A percentile compares a stretch with the other conserved stretches of the same genome.
These are phyloP conservation scores for Tremellales sp. DNA, from an alignment of 1,284 basidiomycete genomes.

Conservation along the genomic window DNA sequence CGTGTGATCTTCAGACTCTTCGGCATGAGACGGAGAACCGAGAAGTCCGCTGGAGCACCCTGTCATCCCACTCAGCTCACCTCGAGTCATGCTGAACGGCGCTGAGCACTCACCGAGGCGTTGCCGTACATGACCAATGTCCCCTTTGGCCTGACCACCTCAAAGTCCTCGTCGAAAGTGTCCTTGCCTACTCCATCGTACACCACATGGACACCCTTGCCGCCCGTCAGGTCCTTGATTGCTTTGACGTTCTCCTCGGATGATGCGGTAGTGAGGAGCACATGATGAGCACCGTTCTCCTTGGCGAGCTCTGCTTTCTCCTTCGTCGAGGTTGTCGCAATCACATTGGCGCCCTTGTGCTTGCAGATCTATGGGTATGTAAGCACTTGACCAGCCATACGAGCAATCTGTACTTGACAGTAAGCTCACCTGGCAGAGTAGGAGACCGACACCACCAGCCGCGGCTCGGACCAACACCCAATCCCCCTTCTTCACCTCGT, in stretches of 20 bases:
- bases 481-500: slow-evolving; percentile 64
- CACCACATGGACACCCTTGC: slow-evolving; percentile 74
- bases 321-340: slow-evolving; percentile 84
- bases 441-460: slow-evolving; percentile 65
- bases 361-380: slow-evolving; percentile 55
- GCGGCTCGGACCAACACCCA: slow-evolving; percentile 69
- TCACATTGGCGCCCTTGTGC: slow-evolving; percentile 72
- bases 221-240: slow-evolving; percentile 73
- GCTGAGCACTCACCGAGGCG: slow-evolving; percentile 62
- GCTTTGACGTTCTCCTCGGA: slow-evolving; percentile 55
- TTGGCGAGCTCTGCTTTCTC: slow-evolving; percentile 83
- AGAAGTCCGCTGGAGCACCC: slow-evolving; percentile 54
- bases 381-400: slow-evolving; percentile 29
- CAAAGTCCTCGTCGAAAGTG: slow-evolving; percentile 82
- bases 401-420: slow-evolving; percentile 5
- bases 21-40: slow-evolving; percentile 66
- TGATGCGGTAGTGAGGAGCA: slow-evolving; percentile 67
- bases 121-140: slow-evolving; percentile 83
- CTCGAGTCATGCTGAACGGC: neutral
- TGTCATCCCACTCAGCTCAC: neutral
- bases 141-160: slow-evolving; percentile 69
- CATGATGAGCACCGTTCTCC: slow-evolving; percentile 75
- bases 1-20: slow-evolving; percentile 81
- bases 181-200: slow-evolving; percentile 94
- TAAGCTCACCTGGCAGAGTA: slow-evolving; percentile 51